Percentiles rank a stretch among this genome's conserved stretches.
Evolutionary conservation across 192 early-diverging fungal genomes (phyloP).

Genomic region (Coemansia sp.): DNA sequence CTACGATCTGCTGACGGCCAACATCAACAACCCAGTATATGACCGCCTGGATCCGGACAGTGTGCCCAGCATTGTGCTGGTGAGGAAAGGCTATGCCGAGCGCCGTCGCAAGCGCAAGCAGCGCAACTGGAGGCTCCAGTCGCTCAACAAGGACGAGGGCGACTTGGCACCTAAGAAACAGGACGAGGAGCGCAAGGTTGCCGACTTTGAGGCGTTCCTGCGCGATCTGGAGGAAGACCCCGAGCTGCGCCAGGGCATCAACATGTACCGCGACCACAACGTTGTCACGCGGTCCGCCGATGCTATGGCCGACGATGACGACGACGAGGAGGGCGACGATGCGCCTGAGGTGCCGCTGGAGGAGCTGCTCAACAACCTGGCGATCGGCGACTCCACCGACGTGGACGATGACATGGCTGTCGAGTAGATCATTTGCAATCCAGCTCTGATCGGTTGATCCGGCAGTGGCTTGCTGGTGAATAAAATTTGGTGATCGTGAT

Average conservation of each 20-base stretch:
- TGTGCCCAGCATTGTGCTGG: constrained; percentile 85
- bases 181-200: constrained; percentile 71
- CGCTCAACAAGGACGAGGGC: constrained; percentile 84
- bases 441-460: background rate
- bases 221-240: constrained; percentile 98
- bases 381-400: constrained; percentile 60
- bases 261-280: constrained; percentile 75
- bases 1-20: constrained; percentile 81
- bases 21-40: constrained; percentile 88
- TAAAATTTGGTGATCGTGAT: no score
- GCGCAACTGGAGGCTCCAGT: constrained; percentile 89
- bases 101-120: constrained; percentile 79
- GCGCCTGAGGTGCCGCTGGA: constrained; percentile 91
- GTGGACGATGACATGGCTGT: constrained; percentile 27
- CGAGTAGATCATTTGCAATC: background rate
- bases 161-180: constrained; percentile 73
- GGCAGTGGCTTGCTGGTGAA: background rate
- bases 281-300: background rate
- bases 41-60: constrained; percentile 61
- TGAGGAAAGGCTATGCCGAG: constrained; percentile 88
- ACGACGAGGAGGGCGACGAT: constrained; percentile 73
- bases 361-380: constrained; percentile 91
- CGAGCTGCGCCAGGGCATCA: constrained; percentile 89
- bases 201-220: constrained; percentile 94
- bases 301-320: constrained; percentile 35